Conservation (phyloP, 169 alveolate genomes). For the Condylostoma magnum region DNA sequence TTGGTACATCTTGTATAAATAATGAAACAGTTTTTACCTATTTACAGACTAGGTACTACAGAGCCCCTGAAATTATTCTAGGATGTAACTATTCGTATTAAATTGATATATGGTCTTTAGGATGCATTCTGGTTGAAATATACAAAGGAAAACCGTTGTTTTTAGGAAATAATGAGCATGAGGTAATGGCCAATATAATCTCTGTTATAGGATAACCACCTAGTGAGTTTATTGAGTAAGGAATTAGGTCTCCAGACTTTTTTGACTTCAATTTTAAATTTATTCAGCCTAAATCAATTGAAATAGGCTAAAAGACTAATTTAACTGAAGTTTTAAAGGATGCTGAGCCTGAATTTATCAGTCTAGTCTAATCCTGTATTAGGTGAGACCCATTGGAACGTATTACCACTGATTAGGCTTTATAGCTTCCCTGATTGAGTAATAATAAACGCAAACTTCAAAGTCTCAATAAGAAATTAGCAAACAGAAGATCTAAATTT, state of each 20-base stretch:
- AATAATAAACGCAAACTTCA: too few species aligned
- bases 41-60: slow-evolving; percentile 91
- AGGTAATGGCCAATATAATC: slow-evolving; percentile 69
- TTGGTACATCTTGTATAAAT: slow-evolving; percentile 81
- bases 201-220: slow-evolving; percentile 76
- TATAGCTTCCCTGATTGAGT: too few species aligned
- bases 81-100: slow-evolving; percentile 90
- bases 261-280: slow-evolving; percentile 64
- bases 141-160: slow-evolving; percentile 87
- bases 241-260: slow-evolving; percentile 60
- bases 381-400: too few species aligned
- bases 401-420: too few species aligned
- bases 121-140: slow-evolving; percentile 95
- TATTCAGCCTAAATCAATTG: slow-evolving; percentile 49
- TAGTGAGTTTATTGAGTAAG: slow-evolving; percentile 37
- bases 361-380: too few species aligned
- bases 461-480: too few species aligned
- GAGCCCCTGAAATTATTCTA: slow-evolving; percentile 98
- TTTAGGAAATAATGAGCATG: slow-evolving; percentile 72
- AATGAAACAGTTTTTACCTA: slow-evolving; percentile 75
- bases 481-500: too few species aligned
- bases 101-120: slow-evolving; percentile 97
- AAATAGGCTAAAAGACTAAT: slow-evolving; percentile 49
- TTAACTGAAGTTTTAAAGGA: slow-evolving; percentile 36
- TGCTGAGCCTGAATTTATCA: too few species aligned